Conservation (phyloP, 495 filamentous ascomycete genomes). For the Talaromyces ruber region DNA sequence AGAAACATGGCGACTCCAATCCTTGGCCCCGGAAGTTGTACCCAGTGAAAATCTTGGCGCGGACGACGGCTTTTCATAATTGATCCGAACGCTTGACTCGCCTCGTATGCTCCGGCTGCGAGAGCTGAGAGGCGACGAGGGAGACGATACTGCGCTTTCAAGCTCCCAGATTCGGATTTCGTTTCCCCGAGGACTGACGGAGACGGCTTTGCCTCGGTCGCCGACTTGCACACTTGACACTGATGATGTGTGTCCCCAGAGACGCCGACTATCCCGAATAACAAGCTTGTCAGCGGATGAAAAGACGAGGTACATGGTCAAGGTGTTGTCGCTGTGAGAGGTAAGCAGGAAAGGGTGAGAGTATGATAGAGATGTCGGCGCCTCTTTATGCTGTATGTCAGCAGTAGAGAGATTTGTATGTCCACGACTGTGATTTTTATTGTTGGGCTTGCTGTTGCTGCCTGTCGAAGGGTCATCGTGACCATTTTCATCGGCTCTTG, state of each 20-base stretch:
- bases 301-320: conserved; percentile 77
- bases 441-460: background rate
- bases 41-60: background rate
- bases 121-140: conserved; percentile 5
- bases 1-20: background rate
- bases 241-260: conserved; percentile 93
- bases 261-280: conserved; percentile 64
- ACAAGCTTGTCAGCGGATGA: conserved; percentile 58
- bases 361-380: conserved; percentile 73
- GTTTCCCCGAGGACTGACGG: conserved; percentile 70
- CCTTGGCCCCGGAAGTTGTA: background rate
- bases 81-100: conserved; percentile 49
- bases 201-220: conserved; percentile 81
- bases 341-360: conserved; percentile 87
- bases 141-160: conserved; percentile 56
- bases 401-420: background rate
- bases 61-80: conserved; percentile 18
- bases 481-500: background rate
- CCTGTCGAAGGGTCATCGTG: background rate
- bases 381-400: conserved; percentile 29
- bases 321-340: conserved; percentile 84
- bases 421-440: background rate
- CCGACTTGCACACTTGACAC: conserved; percentile 83
- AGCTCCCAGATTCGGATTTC: conserved; percentile 94
- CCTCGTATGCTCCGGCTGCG: conserved; percentile 21